Evolutionary conservation across 176 grass and related monocot species (phyloP), one percentile per base, ranked within the genome.

Genomic region (Juncus inflexus): DNA sequence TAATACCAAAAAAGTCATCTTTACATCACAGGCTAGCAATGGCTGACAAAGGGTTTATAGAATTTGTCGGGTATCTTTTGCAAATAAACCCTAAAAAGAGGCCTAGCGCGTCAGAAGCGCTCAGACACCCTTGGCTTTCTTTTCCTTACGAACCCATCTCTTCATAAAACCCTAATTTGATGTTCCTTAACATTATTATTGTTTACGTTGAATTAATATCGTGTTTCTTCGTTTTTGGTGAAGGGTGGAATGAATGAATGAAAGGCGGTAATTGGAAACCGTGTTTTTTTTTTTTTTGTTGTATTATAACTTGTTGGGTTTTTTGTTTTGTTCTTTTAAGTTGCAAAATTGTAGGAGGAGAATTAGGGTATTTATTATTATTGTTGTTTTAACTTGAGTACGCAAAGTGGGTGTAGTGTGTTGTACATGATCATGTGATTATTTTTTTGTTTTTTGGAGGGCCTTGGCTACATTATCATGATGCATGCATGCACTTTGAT

Each of bases 51-150:
- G 95, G 89, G 42, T 99, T 99, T 35, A 84, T 99, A 14, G 89
- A 99, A 53, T 99, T 99, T 83, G 85, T 99, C 38, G 65, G 62
- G 3, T 77, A 87, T 66, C 85, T 99, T 82, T 80, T 99, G 0
- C 85, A 99, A 76, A 76, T 90, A 80, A 99, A 99, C 54, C 95
- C 95, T 51, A 90, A 86, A 65, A 99, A 90, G 76, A 88, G 95
- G 19, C 84, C 95, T 65, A 90, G 78, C 62, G 95, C 95, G 58
- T 84, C 78, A 52, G 85, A 86, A 65, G 95, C 95, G 59, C 62
- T 99, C 63, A 92, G 84, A 78, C 95, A 99, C 63, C 95, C 89
- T n/a, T 99, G 95, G 95, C 95, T 99, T 69, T 99, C 95, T 28
- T 99, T 86, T 60, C 95, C 95, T 55, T 99, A 99, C 2, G 89